These are phyloP conservation scores for Adenanthera pavonina DNA, from an alignment of 306 rosid genomes.

Conservation along the genomic window DNA sequence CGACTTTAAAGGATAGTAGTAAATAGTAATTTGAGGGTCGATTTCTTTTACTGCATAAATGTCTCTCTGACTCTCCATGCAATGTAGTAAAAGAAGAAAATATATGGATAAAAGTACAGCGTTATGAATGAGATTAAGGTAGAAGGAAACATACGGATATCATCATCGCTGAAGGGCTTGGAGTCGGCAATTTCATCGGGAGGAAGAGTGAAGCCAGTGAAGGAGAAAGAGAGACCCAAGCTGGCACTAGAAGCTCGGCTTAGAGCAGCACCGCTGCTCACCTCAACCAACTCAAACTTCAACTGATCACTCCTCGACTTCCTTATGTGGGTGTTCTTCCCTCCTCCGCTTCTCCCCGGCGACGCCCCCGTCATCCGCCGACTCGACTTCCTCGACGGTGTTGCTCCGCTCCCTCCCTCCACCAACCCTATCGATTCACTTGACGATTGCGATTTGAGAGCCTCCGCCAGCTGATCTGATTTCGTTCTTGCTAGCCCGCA, in stretches of 20 bases:
- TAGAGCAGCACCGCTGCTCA: slow-evolving; percentile 79
- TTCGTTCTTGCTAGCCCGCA: slow-evolving; percentile 60
- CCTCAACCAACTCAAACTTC: slow-evolving; percentile 77
- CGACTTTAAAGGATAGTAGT: neutral
- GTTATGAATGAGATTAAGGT: too few relatives aligned
- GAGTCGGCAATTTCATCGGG: slow-evolving; percentile 81
- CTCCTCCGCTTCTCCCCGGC: slow-evolving; percentile 56
- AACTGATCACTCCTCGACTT: slow-evolving; percentile 89
- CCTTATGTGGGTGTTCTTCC: slow-evolving; percentile 82
- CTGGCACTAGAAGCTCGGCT: slow-evolving; percentile 99
- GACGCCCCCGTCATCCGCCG: slow-evolving; percentile 58
- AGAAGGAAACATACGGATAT: slow-evolving; percentile 60
- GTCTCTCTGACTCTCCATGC: neutral
- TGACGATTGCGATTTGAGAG: slow-evolving; percentile 60
- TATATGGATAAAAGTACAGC: neutral
- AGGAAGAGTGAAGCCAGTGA: slow-evolving; percentile 92
- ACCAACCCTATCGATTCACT: slow-evolving; percentile 41
- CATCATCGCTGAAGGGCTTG: slow-evolving; percentile 91
- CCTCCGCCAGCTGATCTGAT: slow-evolving; percentile 83
- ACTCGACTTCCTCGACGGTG: slow-evolving; percentile 77
- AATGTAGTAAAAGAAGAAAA: neutral
- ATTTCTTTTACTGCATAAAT: neutral
- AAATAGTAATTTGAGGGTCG: neutral
- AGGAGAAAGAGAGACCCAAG: slow-evolving; percentile 90
- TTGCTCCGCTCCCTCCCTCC: slow-evolving; percentile 37